Conservation (phyloP, 1,284 basidiomycete genomes). For the Trichosporon sp. region DNA sequence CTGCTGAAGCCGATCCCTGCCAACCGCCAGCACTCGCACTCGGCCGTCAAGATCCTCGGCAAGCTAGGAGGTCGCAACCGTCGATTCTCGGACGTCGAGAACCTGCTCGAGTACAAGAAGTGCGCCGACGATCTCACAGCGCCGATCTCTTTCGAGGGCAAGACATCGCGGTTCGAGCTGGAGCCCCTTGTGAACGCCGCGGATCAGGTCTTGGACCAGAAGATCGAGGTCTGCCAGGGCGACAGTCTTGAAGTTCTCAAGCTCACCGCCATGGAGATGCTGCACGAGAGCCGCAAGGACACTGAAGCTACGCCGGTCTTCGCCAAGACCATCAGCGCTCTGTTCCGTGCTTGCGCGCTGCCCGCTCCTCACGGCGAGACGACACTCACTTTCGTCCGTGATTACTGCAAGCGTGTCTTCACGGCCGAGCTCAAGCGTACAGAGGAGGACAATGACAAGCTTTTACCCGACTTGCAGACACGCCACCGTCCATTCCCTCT, state of each 20-base stretch:
- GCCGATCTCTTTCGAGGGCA: conserved; percentile 67
- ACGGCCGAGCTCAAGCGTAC: conserved; percentile 33
- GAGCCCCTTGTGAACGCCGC: conserved; percentile 69
- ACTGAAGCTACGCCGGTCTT: conserved; percentile 38
- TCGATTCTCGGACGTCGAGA: conserved; percentile 75
- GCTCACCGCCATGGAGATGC: conserved; percentile 62
- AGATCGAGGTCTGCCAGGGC: conserved; percentile 59
- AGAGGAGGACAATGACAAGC: conserved; percentile 23
- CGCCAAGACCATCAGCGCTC: conserved; percentile 30
- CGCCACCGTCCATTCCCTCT: conserved; percentile 36
- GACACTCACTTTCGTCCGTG: conserved; percentile 34
- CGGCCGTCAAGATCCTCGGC: conserved; percentile 92
- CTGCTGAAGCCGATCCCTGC: conserved; percentile 87
- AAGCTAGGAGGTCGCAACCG: conserved; percentile 96
- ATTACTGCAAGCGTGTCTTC: conserved; percentile 36
- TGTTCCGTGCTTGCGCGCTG: conserved; percentile 36
- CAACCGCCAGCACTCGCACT: conserved; percentile 86
- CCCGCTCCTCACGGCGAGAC: conserved; percentile 23
- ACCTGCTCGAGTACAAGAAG: conserved; percentile 65
- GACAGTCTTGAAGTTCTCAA: conserved; percentile 77
- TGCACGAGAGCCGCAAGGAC: conserved; percentile 56
- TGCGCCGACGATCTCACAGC: conserved; percentile 65
- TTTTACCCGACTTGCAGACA: conserved; percentile 24
- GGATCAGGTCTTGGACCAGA: conserved; percentile 59
- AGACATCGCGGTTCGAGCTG: conserved; percentile 64